These are phyloP conservation scores for Didymella segeticola DNA, from an alignment of 2,329 filamentous ascomycete species.

Conservation along the genomic window DNA sequence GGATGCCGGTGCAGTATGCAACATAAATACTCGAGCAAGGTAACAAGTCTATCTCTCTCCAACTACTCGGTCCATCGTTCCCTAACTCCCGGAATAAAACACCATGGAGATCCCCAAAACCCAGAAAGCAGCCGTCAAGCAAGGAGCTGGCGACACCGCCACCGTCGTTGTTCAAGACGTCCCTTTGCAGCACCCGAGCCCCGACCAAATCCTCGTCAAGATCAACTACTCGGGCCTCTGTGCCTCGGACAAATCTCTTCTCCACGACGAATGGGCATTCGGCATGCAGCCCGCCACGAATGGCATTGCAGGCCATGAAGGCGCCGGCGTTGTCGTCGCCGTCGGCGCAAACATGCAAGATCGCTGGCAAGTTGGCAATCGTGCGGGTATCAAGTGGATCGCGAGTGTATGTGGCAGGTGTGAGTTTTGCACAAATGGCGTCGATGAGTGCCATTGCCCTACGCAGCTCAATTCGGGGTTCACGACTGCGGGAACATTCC, in stretches of 20 bases:
- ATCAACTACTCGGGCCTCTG: conserved; percentile 65
- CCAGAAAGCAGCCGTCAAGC: conserved; percentile 47
- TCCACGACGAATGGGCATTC: conserved; percentile 46
- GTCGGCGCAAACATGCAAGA: conserved; percentile 75
- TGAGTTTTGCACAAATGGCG: conserved; percentile 75
- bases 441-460: conserved; percentile 53
- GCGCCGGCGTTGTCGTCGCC: conserved; percentile 78
- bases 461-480: conserved; percentile 72
- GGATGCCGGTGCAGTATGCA: too few relatives aligned
- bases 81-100: too few relatives aligned
- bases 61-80: too few relatives aligned
- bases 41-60: conserved; percentile 24
- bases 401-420: conserved; percentile 81
- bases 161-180: conserved; percentile 39
- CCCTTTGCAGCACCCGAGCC: conserved; percentile 48
- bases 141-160: conserved; percentile 32
- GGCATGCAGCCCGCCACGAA: conserved; percentile 70
- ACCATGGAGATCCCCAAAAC: conserved; percentile 41
- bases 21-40: too few relatives aligned
- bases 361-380: conserved; percentile 63
- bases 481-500: conserved; percentile 52
- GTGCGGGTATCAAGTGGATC: conserved; percentile 56
- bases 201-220: conserved; percentile 62
- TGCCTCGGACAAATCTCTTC: conserved; percentile 56
- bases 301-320: conserved; percentile 76